Base-by-base conservation (phyloP, 2,329 filamentous ascomycete genomes). In the Fusarium robinianum region DNA sequence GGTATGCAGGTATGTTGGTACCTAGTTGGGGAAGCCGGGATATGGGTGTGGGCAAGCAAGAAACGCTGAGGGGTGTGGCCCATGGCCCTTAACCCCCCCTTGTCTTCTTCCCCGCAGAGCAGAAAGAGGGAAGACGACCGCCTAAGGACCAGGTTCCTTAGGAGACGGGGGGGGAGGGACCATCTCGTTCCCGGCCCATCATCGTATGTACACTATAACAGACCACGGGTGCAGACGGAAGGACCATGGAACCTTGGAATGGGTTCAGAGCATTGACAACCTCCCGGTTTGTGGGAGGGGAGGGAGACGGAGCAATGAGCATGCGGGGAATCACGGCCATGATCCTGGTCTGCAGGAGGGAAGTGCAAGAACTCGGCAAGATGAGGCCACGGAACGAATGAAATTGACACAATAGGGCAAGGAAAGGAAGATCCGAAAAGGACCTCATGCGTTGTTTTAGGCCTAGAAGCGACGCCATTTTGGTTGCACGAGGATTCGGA, bases 21-120 rank as follows among this genome's bases (percentile, higher is more conserved):
- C n/a, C n/a, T n/a, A 56, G 51, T 58, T 60, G 54, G 57, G 51
- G 57, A 49, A 60, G 31, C 49, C 25, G 18, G 49, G 38, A 34
- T 49, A 34, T 35, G 11, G 37, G 30, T 25, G 36, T 37, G 24
- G 23, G 24, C 19, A 16, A 14, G 38, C 27, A n/a, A 17, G 23
- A 39, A 38, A 31, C 27, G 4, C 10, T 50, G 51, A 51, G 55
- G 32, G 31, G 46, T 24, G 24, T 26, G 19, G 16, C 14, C 31
- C 25, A 23, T 15, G 15, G 5, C 36, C 16, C 15, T 22, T 16
- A n/a, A n/a, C n/a, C n/a, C n/a, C n/a, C n/a, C n/a, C n/a, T n/a
- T n/a, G n/a, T n/a, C 31, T 19, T 30, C 31, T 33, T 40, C 38
- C 50, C 44, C 53, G 52, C 42, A 40, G 12, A 31, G 33, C 40